These are phyloP conservation scores for Bipolaris oryzae DNA, from an alignment of 2,329 filamentous ascomycete species.

Conservation along the genomic window DNA sequence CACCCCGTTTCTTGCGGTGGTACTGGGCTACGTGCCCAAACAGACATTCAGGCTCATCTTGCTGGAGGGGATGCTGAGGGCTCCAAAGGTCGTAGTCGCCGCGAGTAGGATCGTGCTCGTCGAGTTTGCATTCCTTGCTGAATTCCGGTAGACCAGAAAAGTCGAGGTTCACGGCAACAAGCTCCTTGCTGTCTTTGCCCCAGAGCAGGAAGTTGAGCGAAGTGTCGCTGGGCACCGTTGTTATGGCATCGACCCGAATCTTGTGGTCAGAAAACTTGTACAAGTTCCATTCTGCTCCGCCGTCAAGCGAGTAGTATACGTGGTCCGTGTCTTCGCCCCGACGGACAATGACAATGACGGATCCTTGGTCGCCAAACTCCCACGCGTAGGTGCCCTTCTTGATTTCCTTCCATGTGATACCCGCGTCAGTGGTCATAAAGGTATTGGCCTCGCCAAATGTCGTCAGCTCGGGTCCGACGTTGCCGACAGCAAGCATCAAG, in stretches of 20 bases:
- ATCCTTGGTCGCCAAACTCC: constrained; percentile 95
- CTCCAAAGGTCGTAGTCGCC: constrained; percentile 87
- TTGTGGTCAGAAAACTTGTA: constrained; percentile 73
- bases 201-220: constrained; percentile 92
- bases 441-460: constrained; percentile 77
- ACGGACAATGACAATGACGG: constrained; percentile 85
- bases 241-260: constrained; percentile 77
- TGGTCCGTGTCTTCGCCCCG: constrained; percentile 70
- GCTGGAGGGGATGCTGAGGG: constrained; percentile 80
- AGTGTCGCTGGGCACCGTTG: constrained; percentile 85
- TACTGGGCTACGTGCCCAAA: constrained; percentile 92
- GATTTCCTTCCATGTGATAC: constrained; percentile 82
- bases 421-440: constrained; percentile 90
- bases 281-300: constrained; percentile 78
- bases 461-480: constrained; percentile 77
- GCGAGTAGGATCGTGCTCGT: constrained; percentile 64
- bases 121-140: constrained; percentile 71
- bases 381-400: constrained; percentile 90
- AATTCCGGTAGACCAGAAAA: constrained; percentile 74
- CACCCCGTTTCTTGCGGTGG: constrained; percentile 82
- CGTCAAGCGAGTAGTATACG: constrained; percentile 78
- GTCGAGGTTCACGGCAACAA: constrained; percentile 83
- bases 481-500: constrained; percentile 88
- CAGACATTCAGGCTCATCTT: constrained; percentile 78
- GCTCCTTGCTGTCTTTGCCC: constrained; percentile 64